These are phyloP conservation scores for Discostella stelligeroides DNA, from an alignment of 108 stramenopile genomes.

Conservation along the genomic window DNA sequence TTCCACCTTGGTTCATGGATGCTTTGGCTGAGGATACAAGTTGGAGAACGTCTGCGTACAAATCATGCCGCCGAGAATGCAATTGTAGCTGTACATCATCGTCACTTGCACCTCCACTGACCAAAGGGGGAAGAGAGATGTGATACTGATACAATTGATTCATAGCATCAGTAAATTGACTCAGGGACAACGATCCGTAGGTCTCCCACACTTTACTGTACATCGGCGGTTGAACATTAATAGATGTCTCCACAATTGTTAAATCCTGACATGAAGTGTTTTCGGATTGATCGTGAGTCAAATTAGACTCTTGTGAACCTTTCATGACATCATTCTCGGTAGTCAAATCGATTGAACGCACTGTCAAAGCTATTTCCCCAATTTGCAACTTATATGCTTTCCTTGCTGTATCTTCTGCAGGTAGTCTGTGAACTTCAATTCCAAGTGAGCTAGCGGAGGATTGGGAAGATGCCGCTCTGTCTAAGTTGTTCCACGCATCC, in stretches of 20 bases:
- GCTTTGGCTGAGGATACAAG: conserved; percentile 30
- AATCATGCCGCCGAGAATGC: neutral
- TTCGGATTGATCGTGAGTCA: neutral
- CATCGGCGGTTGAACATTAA: neutral
- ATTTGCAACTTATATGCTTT: conserved; percentile 13
- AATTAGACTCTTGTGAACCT: neutral
- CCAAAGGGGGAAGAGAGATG: conserved; percentile 25
- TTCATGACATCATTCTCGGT: neutral
- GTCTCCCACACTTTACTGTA: conserved; percentile 24
- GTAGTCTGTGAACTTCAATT: conserved; percentile 8
- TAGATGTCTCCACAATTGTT: neutral
- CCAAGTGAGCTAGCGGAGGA: neutral
- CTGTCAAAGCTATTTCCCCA: conserved; percentile 7
- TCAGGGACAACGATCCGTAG: conserved; percentile 15
- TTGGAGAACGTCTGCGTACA: conserved; percentile 24
- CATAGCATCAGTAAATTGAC: conserved; percentile 29
- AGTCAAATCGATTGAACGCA: conserved; percentile 7
- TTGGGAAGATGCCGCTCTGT: neutral
- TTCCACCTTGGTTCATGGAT: conserved; percentile 31
- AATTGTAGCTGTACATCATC: neutral
- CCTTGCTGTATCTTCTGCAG: neutral
- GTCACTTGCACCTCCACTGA: conserved; percentile 35
- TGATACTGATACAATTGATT: conserved; percentile 21
- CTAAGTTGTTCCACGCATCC: conserved; percentile 28
- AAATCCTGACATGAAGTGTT: neutral